Evolutionary conservation across 306 rosid species (phyloP), one percentile per base, ranked within the genome.

Genomic region (Vachellia pachyceras): DNA sequence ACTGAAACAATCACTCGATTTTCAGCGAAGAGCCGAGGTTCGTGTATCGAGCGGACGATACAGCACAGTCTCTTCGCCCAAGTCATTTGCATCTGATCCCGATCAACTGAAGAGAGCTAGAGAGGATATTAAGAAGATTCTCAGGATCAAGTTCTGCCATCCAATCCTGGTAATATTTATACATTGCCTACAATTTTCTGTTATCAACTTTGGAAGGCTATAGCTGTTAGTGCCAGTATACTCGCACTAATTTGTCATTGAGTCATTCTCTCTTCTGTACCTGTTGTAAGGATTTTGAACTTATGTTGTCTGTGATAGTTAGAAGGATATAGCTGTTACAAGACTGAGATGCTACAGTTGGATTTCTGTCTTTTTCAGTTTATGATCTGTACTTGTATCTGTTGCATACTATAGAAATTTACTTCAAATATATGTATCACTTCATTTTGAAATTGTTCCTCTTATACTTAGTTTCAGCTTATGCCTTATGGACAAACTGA

Each of bases 61-160:
- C 69, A 82, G 79, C 78, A 80, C 90, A 8, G 88, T 73, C 37
- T 82, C 89, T 52, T 67, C 86, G 33, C 84, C 97, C 63, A 91
- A 88, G 78, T 85, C 92, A 57, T 39, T 75, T 0, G 97, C 98
- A 12, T 93, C 93, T 42, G 94, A 92, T 88, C 91, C 95, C 69
- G 96, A 84, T 78, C 98, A 93, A 83, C 46, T 95, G 92, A 92
- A 83, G 89, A 87, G 85, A 65, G 98, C 99, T 10, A 81, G 82
- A 78, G 94, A 92, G 76, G 99, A 95, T 80, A 90, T 93, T 87
- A 88, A 86, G 85, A 86, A 92, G 78, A 92, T 95, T 57, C 94
- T 95, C 80, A 86, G 70, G 77, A 82, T 92, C 46, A 90, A 83
- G 45, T 93, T 90, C 88, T 89, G 93, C 81, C 98, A 95, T 88